These are phyloP conservation scores for Leptodontidium sp. DNA, from an alignment of 2,329 filamentous ascomycete species.

Conservation along the genomic window DNA sequence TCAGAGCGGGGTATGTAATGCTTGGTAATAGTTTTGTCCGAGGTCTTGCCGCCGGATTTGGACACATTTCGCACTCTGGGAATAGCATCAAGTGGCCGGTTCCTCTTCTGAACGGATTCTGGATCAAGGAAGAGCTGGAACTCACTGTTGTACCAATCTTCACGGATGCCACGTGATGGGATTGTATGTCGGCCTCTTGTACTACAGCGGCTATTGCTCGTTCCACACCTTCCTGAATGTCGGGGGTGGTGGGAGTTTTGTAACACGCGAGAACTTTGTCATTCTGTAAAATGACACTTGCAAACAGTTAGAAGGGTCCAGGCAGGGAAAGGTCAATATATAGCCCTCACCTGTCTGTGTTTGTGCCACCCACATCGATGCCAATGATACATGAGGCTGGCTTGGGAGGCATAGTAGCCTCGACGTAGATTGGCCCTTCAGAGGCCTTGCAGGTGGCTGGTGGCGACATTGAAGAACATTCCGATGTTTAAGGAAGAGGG, in stretches of 20 bases:
- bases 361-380: slow-evolving; percentile 68
- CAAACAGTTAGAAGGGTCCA: slow-evolving; percentile 1
- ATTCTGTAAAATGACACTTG: slow-evolving; percentile 39
- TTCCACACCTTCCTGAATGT: slow-evolving; percentile 59
- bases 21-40: slow-evolving; percentile 16
- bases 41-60: slow-evolving; percentile 10
- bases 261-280: slow-evolving; percentile 50
- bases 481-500: not conserved
- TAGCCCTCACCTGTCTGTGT: slow-evolving; percentile 52
- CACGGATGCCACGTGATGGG: slow-evolving; percentile 53
- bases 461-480: slow-evolving; percentile 29
- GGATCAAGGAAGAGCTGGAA: slow-evolving; percentile 9
- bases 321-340: not conserved
- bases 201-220: slow-evolving; percentile 55
- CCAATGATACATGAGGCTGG: slow-evolving; percentile 42
- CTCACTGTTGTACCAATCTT: slow-evolving; percentile 54
- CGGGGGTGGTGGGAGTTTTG: slow-evolving; percentile 59
- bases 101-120: not conserved
- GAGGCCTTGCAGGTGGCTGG: slow-evolving; percentile 18
- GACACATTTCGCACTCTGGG: not conserved
- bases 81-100: slow-evolving; percentile 2
- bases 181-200: slow-evolving; percentile 49
- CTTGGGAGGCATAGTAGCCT: slow-evolving; percentile 36
- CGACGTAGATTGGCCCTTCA: slow-evolving; percentile 18
- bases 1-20: slow-evolving; percentile 3